Percentiles rank a stretch among this genome's conserved stretches.
phyloP scores from a whole-genome alignment of 192 early-diverging fungal species.

The Gaertneriomyces semiglobifer region DNA sequence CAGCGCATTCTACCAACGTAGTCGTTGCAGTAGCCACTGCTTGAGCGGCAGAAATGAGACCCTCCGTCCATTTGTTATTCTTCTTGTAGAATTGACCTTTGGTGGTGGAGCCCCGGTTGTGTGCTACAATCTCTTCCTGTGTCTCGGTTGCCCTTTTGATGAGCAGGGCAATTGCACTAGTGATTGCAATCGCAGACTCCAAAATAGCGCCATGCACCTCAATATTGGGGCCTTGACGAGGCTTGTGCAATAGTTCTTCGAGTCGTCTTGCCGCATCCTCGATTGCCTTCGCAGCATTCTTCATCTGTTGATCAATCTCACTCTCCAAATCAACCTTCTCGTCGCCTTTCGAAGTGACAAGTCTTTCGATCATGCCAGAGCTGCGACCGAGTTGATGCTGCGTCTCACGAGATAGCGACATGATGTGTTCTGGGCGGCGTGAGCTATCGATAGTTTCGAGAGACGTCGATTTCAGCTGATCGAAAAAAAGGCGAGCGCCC shows the following conservation, averaged over 20 bases:
- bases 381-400: constrained; percentile 71
- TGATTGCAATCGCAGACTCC: constrained; percentile 87
- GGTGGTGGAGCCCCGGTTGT: constrained; percentile 76
- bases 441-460: constrained; percentile 41
- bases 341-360: constrained; percentile 63
- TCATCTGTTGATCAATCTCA: constrained; percentile 91
- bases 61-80: constrained; percentile 99
- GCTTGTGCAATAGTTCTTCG: constrained; percentile 73
- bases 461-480: constrained; percentile 68
- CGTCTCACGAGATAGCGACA: constrained; percentile 70
- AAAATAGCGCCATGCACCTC: constrained; percentile 90
- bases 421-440: constrained; percentile 69
- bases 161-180: constrained; percentile 88
- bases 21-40: constrained; percentile 92
- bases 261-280: constrained; percentile 83
- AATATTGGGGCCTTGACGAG: constrained; percentile 73
- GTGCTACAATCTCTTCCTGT: constrained; percentile 95
- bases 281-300: constrained; percentile 84
- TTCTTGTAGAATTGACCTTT: constrained; percentile 96
- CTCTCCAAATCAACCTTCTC: constrained; percentile 80
- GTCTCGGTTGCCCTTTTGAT: constrained; percentile 92
- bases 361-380: constrained; percentile 70
- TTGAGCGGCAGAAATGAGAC: constrained; percentile 94
- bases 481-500: constrained; percentile 76
- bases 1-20: constrained; percentile 88